Evolutionary conservation across 2,329 filamentous ascomycete genomes (phyloP), one percentile per base, ranked within the genome.

Genomic region (Paradendryphiella salina): DNA sequence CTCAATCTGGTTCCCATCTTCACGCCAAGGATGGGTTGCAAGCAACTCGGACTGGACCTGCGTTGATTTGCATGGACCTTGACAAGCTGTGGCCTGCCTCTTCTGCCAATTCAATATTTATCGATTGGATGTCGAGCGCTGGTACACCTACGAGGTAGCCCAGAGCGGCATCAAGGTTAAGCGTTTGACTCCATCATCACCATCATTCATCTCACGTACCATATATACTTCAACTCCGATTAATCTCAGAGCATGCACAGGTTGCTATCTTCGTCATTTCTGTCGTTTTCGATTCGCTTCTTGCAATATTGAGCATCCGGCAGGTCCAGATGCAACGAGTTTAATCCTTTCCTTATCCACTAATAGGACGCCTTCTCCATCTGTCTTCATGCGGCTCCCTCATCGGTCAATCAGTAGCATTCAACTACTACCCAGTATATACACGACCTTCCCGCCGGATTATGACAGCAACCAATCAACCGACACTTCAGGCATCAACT

Each of bases 361-460:
- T 31, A 23, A 21, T 36, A 3, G 7, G 15, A 20, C 18, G 9
- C n/a, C 21, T 18, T 7, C 10, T 17, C 20, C 8, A 14, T 9
- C 11, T 28, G 40, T 44, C 59, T 52, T 35, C 44, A 70, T 70
- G 67, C 62, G 48, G 46, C 50, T 63, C 31, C 59, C 65, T 52
- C 54, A 56, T 20, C 57, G 58, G 51, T 64, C 66, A 4, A 35
- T 62, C 20, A 61, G 38, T 29, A 67, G 49, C 46, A 64, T 61
- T 2, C 61, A 61, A 32, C 54, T 57, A 42, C 52, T 71, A 32
- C 67, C 67, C 1, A 69, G 62, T 36, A 65, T 70, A 17, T 57
- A 64, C 13, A 70, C 66, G 20, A 41, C 55, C 3, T 69, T 70
- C 18, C 57, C 60, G 18, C 11, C 41, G 6, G 49, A 54, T 33